Base-by-base conservation (phyloP, 2,329 filamentous ascomycete genomes). In the Diaporthe vexans region DNA sequence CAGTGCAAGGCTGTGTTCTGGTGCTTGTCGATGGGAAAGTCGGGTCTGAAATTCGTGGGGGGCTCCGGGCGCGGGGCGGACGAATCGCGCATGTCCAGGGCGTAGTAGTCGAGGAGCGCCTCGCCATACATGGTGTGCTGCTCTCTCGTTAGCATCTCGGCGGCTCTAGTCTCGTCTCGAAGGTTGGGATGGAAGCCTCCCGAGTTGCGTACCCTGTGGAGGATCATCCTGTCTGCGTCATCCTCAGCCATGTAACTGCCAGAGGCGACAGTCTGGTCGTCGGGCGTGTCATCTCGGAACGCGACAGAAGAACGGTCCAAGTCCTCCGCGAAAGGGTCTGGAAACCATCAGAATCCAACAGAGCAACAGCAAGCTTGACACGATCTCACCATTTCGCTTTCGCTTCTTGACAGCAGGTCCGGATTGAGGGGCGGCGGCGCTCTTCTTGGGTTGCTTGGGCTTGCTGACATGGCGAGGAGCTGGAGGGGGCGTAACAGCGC, bases 1-100 rank as follows among this genome's bases (percentile, higher is more conserved):
- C 97, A 99, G 81, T 99, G 97, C 77, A 99, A 89, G 8, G 96
- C 95, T 3, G 95, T 97, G 80, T 98, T 95, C 13, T 93, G 93
- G 79, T 97, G 95, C 57, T 95, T 94, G 81, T 99, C 97, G 76
- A 99, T 98, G n/a, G 93, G 89, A 82, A 94, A 94, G 83, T 99
- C 94, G 8, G 97, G 92, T 80, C 97, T 93, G 79, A 98, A 97
- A 81, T 95, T 93, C 46, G 91, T 87, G 0, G 97, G 97, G 3
- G 96, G 95, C 75, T 94, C 91, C 1, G 95, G 95, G 71, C 87
- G 91, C 78, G 85, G 91, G 80, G 92, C 91, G 26, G 92, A 90
- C 74, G 93, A 92, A 82, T 95, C 93, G 76, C 94, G 93, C 77
- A 95, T 93, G 69, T 94, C 91, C 58, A 96, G 92, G 85, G 98